Base-by-base conservation (phyloP, 129 eudicot species). In the Escallonia rubra region DNA sequence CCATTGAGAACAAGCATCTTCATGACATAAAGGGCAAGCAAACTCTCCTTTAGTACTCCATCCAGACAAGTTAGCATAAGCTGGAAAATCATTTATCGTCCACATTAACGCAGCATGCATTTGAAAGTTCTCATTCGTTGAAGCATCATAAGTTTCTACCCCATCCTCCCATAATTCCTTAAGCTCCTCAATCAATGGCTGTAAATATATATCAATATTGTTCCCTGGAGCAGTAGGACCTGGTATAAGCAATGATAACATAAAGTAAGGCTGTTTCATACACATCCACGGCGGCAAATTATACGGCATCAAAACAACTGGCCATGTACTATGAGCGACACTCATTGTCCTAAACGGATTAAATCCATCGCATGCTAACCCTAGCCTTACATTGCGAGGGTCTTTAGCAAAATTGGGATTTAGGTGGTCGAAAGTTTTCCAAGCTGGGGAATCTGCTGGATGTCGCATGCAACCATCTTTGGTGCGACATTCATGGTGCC, bases 351-450 rank as follows among this genome's bases (percentile, higher is more conserved):
- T 8, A 40, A 43, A 71, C 7, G 75, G 75, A 39, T 61, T 48
- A 51, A 71, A 71, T 4, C 68, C 76, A 63, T 63, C 76, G 40
- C 65, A n/a, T n/a, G n/a, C n/a, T n/a, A n/a, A n/a, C n/a, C n/a
- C n/a, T n/a, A n/a, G n/a, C n/a, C n/a, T n/a, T 8, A 70, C 57
- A 59, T 70, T 70, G 3, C 57, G 57, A 43, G 66, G 58, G 0
- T 70, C 74, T 8, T n/a, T 2, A 1, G 66, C 53, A 59, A 70
- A 70, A n/a, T n/a, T n/a, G n/a, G n/a, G n/a, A n/a, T n/a, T n/a
- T n/a, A n/a, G n/a, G n/a, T n/a, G n/a, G n/a, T n/a, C n/a, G n/a
- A n/a, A n/a, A n/a, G n/a, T n/a, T n/a, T n/a, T n/a, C n/a, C n/a
- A n/a, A n/a, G n/a, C n/a, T n/a, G n/a, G n/a, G n/a, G n/a, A n/a